Conservation (phyloP, 179 eudicot species). For the Gypsophila paniculata region DNA sequence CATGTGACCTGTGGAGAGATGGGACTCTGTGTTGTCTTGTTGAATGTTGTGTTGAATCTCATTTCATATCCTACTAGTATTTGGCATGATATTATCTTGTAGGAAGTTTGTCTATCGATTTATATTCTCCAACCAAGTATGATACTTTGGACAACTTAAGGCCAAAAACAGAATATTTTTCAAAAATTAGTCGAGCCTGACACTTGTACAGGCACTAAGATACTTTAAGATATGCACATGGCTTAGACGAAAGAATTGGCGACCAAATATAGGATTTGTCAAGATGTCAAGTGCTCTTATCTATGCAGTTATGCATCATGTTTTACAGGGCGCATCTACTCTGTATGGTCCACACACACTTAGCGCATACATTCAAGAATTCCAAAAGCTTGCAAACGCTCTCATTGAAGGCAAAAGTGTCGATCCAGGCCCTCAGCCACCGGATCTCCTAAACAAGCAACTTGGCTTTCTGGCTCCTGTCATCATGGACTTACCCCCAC, state of each 20-base stretch:
- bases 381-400: slow-evolving; percentile 74
- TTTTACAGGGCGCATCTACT: slow-evolving; percentile 87
- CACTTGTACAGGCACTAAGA: background rate
- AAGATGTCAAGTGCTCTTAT: background rate
- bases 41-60: no score
- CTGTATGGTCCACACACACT: slow-evolving; percentile 91
- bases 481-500: slow-evolving; percentile 63
- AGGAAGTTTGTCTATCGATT: no score
- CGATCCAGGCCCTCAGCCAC: slow-evolving; percentile 79
- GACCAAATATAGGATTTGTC: background rate
- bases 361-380: slow-evolving; percentile 84
- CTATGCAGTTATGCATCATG: background rate
- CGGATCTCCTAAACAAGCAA: slow-evolving; percentile 77
- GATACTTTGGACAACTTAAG: background rate
- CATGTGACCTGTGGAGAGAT: background rate
- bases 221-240: no score
- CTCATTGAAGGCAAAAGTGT: slow-evolving; percentile 48
- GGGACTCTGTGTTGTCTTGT: background rate
- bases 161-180: background rate
- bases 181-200: background rate
- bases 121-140: background rate
- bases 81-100: no score
- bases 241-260: background rate
- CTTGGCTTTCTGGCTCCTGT: slow-evolving; percentile 73
- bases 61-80: no score